Conservation (phyloP, 352 stramenopile genomes). For the Phytophthora foliorum region DNA sequence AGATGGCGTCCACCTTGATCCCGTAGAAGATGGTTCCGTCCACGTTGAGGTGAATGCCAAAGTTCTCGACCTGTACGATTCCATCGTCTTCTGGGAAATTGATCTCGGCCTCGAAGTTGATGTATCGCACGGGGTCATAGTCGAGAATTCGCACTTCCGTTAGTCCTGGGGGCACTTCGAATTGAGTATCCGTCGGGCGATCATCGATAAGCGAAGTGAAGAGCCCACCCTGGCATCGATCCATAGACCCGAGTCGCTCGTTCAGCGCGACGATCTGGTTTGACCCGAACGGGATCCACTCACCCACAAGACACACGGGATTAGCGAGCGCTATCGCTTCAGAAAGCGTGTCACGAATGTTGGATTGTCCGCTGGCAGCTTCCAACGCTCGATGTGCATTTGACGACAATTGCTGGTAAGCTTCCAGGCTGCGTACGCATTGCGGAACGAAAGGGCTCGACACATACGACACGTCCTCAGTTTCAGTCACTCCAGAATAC, state of each 20-base stretch:
- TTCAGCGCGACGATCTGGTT: conserved; percentile 98
- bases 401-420: conserved; percentile 79
- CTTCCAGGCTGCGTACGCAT: conserved; percentile 91
- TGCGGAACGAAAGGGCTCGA: conserved; percentile 95
- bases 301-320: conserved; percentile 94
- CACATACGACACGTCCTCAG: conserved; percentile 96
- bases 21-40: conserved; percentile 81
- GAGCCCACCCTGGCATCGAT: conserved; percentile 95
- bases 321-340: conserved; percentile 96
- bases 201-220: conserved; percentile 95
- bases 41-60: conserved; percentile 88
- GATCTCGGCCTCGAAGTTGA: conserved; percentile 98
- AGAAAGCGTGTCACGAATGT: conserved; percentile 93
- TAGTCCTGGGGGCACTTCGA: conserved; percentile 90
- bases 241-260: conserved; percentile 95
- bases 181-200: conserved; percentile 76
- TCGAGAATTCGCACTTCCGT: conserved; percentile 96
- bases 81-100: conserved; percentile 94
- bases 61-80: conserved; percentile 96
- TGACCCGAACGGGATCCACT: conserved; percentile 97
- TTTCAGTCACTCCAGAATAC: conserved; percentile 95
- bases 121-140: conserved; percentile 97
- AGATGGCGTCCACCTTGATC: conserved; percentile 93
- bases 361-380: conserved; percentile 83
- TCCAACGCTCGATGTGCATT: conserved; percentile 94